Evolutionary conservation across 2,329 filamentous ascomycete genomes (phyloP).

Genomic region (Alternaria triticimaculans): DNA sequence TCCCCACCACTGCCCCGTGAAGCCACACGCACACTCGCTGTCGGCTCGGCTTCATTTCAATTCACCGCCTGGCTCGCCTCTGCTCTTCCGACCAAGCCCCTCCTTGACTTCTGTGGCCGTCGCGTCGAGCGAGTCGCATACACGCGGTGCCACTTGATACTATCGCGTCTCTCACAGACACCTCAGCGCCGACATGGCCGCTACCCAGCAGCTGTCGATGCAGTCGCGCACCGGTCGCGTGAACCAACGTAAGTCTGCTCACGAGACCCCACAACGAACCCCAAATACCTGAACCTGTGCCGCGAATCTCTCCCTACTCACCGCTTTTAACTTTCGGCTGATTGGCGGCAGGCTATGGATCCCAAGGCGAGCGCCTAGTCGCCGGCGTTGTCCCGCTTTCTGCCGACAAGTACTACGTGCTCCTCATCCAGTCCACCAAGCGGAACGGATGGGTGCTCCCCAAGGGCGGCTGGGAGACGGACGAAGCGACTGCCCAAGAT

Average conservation of each 20-base stretch:
- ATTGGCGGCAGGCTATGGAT: constrained; percentile 76
- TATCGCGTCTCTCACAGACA: constrained; percentile 8
- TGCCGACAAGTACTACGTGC: constrained; percentile 81
- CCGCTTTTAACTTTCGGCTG: constrained; percentile 14
- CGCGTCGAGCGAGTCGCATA: constrained; percentile 22
- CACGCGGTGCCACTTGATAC: constrained; percentile 7
- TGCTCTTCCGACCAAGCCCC: constrained; percentile 22
- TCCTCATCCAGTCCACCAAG: constrained; percentile 91
- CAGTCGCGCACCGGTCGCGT: constrained; percentile 76
- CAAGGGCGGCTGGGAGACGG: constrained; percentile 96
- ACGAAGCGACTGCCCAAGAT: constrained; percentile 85
- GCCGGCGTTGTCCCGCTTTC: constrained; percentile 93
- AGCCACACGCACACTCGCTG: constrained; percentile 19
- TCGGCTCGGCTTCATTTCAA: constrained; percentile 36
- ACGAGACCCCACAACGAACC: constrained; percentile 19
- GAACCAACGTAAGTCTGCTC: constrained; percentile 76
- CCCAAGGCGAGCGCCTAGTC: constrained; percentile 91
- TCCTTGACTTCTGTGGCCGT: constrained; percentile 9
- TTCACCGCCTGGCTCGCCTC: constrained; percentile 32
- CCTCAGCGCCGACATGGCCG: constrained; percentile 50
- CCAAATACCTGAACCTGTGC: constrained; percentile 5
- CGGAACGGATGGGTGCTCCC: constrained; percentile 95
- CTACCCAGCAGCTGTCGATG: constrained; percentile 55
- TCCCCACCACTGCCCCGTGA: constrained; percentile 15
- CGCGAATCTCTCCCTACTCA: constrained; percentile 14